Percentiles rank a stretch among this genome's conserved stretches.
phyloP scores from a whole-genome alignment of 352 stramenopile species.

The Globisporangium spinosum region DNA sequence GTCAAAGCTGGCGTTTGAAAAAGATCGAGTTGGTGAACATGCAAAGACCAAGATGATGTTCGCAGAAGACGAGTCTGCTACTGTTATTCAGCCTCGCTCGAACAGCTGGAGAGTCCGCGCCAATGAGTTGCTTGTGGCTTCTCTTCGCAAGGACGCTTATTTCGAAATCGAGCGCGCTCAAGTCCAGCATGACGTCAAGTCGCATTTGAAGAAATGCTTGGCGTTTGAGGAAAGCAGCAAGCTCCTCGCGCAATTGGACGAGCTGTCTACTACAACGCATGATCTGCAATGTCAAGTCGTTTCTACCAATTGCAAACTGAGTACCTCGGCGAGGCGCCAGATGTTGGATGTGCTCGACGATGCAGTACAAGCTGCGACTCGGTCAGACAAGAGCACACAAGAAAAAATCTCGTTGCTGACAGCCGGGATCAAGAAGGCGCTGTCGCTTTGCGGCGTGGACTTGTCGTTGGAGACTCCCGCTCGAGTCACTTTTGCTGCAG shows the following conservation, averaged over 20 bases:
- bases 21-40: not conserved
- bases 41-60: not conserved
- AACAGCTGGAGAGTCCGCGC: slow-evolving; percentile 25
- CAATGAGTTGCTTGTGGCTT: slow-evolving; percentile 34
- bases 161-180: slow-evolving; percentile 22
- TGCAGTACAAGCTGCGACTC: slow-evolving; percentile 3
- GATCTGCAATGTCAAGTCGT: slow-evolving; percentile 36
- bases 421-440: slow-evolving; percentile 12
- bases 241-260: slow-evolving; percentile 21
- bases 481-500: slow-evolving; percentile 1
- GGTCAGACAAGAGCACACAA: slow-evolving; percentile 5
- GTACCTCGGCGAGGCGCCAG: slow-evolving; percentile 20
- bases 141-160: slow-evolving; percentile 25
- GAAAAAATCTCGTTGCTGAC: slow-evolving; percentile 3
- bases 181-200: slow-evolving; percentile 19
- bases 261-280: slow-evolving; percentile 26
- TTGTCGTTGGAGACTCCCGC: not conserved
- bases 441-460: slow-evolving; percentile 5
- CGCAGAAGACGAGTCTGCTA: not conserved
- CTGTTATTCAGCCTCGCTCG: not conserved
- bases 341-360: slow-evolving; percentile 31
- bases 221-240: slow-evolving; percentile 23
- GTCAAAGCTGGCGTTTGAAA: not conserved
- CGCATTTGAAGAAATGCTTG: slow-evolving; percentile 27
- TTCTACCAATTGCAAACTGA: slow-evolving; percentile 21